Percentiles rank a stretch among this genome's conserved stretches.
phyloP scores from a whole-genome alignment of 2,329 filamentous ascomycete genomes.

The Penicillium occitanis region DNA sequence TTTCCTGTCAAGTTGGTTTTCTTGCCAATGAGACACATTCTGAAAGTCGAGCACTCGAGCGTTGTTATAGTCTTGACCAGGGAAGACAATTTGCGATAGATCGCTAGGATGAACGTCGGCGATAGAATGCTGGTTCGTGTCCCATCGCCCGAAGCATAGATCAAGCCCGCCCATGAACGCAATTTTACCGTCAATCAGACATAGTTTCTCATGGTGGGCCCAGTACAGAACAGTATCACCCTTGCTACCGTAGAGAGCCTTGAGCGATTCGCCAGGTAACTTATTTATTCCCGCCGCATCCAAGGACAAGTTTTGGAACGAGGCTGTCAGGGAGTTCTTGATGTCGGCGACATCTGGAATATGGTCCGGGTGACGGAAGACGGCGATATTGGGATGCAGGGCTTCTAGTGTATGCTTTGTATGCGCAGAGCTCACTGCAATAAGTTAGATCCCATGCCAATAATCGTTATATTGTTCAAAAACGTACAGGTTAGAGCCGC shows the following conservation, averaged over 20 bases:
- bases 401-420: conserved; percentile 77
- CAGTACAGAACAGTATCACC: conserved; percentile 84
- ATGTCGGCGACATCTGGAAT: conserved; percentile 69
- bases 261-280: conserved; percentile 70
- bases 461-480: not conserved
- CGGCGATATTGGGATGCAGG: conserved; percentile 78
- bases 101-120: conserved; percentile 79
- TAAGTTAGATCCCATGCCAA: not conserved
- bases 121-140: conserved; percentile 83
- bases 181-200: conserved; percentile 72
- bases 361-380: conserved; percentile 91
- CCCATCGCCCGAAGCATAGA: conserved; percentile 84
- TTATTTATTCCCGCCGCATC: conserved; percentile 59
- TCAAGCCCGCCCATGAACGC: conserved; percentile 93
- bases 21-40: conserved; percentile 73
- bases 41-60: conserved; percentile 79
- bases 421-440: conserved; percentile 63
- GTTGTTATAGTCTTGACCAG: conserved; percentile 92
- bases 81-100: conserved; percentile 73
- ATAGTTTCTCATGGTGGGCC: conserved; percentile 92
- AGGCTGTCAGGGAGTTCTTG: conserved; percentile 57
- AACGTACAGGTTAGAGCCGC: conserved; percentile 74
- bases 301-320: conserved; percentile 57
- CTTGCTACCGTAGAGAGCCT: conserved; percentile 76
- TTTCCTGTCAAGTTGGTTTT: conserved; percentile 82